These are phyloP conservation scores for Rhazya stricta DNA, from an alignment of 257 asterid species.

Conservation along the genomic window DNA sequence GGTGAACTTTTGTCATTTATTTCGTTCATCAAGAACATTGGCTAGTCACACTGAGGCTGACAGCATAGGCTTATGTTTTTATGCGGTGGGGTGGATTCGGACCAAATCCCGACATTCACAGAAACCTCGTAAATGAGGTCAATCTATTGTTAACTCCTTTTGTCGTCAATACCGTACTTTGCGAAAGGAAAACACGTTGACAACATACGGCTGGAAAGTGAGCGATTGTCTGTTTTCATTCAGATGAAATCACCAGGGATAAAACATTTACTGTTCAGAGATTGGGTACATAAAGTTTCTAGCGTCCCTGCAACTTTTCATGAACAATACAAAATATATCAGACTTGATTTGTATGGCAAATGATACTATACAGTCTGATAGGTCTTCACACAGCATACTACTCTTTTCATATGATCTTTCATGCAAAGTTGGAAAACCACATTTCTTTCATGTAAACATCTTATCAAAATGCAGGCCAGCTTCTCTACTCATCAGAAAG, in stretches of 20 bases:
- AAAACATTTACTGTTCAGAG: not conserved
- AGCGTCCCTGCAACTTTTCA: not conserved
- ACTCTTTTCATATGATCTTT: not conserved
- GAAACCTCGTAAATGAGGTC: conserved; percentile 4
- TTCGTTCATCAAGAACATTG: not conserved
- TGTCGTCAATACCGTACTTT: not conserved
- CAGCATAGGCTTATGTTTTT: not conserved
- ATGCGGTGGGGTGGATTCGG: not conserved
- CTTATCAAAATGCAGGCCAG: not conserved
- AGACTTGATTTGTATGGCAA: not conserved
- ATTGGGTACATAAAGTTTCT: not conserved
- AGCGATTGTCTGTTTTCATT: not conserved
- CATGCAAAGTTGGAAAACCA: not conserved
- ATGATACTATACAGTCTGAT: not conserved
- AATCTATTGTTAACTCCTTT: not conserved
- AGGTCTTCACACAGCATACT: not conserved
- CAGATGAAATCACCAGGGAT: not conserved
- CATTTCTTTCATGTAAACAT: not conserved
- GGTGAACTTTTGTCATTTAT: not conserved
- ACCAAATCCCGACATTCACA: not conserved
- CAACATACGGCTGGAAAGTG: not conserved
- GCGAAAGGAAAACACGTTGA: too few relatives aligned
- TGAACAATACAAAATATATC: not conserved
- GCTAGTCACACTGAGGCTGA: not conserved
- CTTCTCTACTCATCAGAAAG: not conserved